phyloP scores from a whole-genome alignment of 306 rosid genomes.

The Trifolium fragiferum region DNA sequence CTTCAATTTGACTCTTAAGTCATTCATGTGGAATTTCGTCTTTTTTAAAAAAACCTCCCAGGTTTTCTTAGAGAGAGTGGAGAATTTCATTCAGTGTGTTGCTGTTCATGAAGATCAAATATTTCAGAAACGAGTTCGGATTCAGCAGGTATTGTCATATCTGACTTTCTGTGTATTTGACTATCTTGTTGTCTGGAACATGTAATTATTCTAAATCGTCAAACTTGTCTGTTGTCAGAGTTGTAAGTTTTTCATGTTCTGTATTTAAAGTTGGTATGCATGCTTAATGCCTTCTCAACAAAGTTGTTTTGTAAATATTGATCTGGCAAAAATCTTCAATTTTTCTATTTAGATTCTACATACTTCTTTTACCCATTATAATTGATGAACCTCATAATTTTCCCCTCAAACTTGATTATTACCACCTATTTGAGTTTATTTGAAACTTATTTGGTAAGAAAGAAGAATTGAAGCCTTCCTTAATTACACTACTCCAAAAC shows the following conservation, averaged over 20 bases:
- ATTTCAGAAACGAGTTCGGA: conserved; percentile 88
- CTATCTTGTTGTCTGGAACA: conserved; percentile 2
- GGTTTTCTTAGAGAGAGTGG: conserved; percentile 88
- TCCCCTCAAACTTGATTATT: conserved; percentile 5
- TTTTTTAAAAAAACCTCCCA: conserved; percentile 45
- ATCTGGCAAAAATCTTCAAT: not conserved
- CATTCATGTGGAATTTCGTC: conserved; percentile 15
- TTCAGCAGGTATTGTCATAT: conserved; percentile 75
- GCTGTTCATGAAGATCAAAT: conserved; percentile 87
- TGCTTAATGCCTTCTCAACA: conserved; percentile 18
- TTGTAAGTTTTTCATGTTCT: conserved; percentile 23
- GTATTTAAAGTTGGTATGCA: conserved; percentile 21
- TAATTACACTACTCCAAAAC: conserved; percentile 10
- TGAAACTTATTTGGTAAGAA: conserved; percentile 2
- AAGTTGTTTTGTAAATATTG: conserved; percentile 29
- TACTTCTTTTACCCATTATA: not conserved
- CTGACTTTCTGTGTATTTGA: conserved; percentile 27
- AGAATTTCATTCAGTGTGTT: conserved; percentile 78
- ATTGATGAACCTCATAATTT: conserved; percentile 17
- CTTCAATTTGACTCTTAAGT: conserved; percentile 26
- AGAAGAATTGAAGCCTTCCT: conserved; percentile 1
- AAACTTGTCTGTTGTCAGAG: conserved; percentile 12
- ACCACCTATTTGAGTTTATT: conserved; percentile 7
- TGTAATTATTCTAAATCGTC: conserved; percentile 12
- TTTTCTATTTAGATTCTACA: conserved; percentile 13